phyloP scores from a whole-genome alignment of 106 monocot species.

The Dendrobium nobile region DNA sequence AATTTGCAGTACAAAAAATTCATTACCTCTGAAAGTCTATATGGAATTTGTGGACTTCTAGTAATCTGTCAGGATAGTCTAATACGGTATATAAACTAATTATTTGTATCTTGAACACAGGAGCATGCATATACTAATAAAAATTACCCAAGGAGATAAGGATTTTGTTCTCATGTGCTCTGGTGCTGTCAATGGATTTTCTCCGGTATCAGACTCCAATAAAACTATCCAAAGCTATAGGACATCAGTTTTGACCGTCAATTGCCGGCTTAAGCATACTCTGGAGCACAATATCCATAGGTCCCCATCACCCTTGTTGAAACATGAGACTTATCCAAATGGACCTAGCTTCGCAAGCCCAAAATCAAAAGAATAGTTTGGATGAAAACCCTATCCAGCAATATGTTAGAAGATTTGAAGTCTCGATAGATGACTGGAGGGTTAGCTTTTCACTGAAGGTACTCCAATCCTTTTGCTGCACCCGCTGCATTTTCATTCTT shows the following conservation, averaged over 20 bases:
- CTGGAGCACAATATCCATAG: constrained; percentile 81
- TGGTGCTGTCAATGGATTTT: constrained; percentile 53
- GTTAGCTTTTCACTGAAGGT: constrained; percentile 65
- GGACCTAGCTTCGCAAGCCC: constrained; percentile 85
- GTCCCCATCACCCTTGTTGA: constrained; percentile 87
- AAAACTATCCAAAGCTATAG: constrained; percentile 84
- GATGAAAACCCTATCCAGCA: constrained; percentile 52
- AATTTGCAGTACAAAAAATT: not conserved
- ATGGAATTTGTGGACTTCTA: not conserved
- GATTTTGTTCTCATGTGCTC: constrained; percentile 49
- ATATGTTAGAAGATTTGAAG: constrained; percentile 71
- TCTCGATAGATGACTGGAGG: constrained; percentile 75
- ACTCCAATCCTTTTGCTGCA: constrained; percentile 71
- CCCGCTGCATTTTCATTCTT: constrained; percentile 78
- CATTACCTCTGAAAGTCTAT: not conserved
- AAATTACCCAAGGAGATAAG: constrained; percentile 61
- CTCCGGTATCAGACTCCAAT: constrained; percentile 70
- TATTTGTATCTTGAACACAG: not conserved
- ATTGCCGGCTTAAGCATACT: constrained; percentile 76
- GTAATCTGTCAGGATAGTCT: not conserved
- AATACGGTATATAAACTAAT: not conserved
- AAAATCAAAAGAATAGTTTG: constrained; percentile 80
- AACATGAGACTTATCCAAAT: constrained; percentile 70
- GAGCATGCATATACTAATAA: not conserved
- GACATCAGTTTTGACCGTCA: constrained; percentile 72